phyloP scores from a whole-genome alignment of 2,329 filamentous ascomycete genomes.

The Byssoonygena ceratinophila region DNA sequence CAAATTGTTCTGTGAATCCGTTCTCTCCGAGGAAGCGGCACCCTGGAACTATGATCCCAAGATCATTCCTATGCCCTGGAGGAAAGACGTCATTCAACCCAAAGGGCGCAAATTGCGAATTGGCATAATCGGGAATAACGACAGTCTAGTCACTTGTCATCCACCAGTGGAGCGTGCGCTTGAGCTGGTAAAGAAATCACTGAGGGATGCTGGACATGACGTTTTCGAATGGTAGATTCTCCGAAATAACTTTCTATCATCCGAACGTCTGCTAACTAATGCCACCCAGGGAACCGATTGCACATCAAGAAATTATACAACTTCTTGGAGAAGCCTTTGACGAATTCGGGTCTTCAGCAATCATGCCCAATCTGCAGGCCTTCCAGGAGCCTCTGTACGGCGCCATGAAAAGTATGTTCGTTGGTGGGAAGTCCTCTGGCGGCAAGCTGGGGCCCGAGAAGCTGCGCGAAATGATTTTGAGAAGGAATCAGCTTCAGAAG shows the following conservation, averaged over 20 bases:
- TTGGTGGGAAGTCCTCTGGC: not conserved
- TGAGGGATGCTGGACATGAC: slow-evolving; percentile 31
- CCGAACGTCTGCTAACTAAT: slow-evolving; percentile 2
- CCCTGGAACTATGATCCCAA: slow-evolving; percentile 35
- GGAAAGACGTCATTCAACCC: slow-evolving; percentile 25
- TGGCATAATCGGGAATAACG: slow-evolving; percentile 30
- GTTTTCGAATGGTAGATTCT: slow-evolving; percentile 25
- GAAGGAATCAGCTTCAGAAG: slow-evolving; percentile 21
- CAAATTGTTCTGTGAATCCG: slow-evolving; percentile 29
- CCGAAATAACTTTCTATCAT: not conserved
- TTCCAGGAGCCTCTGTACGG: slow-evolving; percentile 22
- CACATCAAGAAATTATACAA: slow-evolving; percentile 25
- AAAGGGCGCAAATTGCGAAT: slow-evolving; percentile 29
- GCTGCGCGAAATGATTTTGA: slow-evolving; percentile 23
- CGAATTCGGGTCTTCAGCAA: slow-evolving; percentile 28
- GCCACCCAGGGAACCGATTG: slow-evolving; percentile 21
- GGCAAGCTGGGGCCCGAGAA: slow-evolving; percentile 21
- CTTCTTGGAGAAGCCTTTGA: slow-evolving; percentile 25
- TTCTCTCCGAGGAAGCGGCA: slow-evolving; percentile 26
- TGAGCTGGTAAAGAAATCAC: slow-evolving; percentile 24
- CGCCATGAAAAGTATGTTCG: slow-evolving; percentile 14
- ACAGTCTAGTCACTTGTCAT: slow-evolving; percentile 29
- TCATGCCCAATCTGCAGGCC: slow-evolving; percentile 22
- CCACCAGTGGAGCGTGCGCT: slow-evolving; percentile 32
- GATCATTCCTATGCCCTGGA: slow-evolving; percentile 32